Evolutionary conservation across 2,329 filamentous ascomycete genomes (phyloP), one percentile per base, ranked within the genome.

Genomic region (Cryphonectria nitschkei): DNA sequence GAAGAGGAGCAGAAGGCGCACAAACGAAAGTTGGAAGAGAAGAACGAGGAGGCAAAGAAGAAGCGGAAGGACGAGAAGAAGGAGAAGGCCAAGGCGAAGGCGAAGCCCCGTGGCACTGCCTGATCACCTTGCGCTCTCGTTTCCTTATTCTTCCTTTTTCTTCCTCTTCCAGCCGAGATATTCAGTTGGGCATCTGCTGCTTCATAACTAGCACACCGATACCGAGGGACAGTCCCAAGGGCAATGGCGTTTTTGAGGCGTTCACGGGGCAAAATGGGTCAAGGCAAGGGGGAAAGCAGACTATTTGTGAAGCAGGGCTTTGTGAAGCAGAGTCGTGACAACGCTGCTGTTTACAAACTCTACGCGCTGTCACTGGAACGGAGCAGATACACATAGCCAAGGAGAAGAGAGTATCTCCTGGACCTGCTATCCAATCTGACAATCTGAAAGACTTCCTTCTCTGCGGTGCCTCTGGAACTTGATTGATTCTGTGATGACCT

Each of bases 1-100:
- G 93, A 95, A 0, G 92, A 91, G 74, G 91, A 99, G 83, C 93
- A 95, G 82, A 91, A 92, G 68, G 90, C 82, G 58, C 84, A 97
- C 78, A 99, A 99, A 88, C 89, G 96, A 75, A 99, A 98, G 85
- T 87, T 96, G 52, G 95, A 98, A 67, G 93, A 95, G 83, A 97
- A 97, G 84, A 86, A 93, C 43, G 94, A 95, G 76, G 92, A 94
- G 76, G 94, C 94, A 82, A 98, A 95, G 85, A 98, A 98, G 88
- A 97, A 95, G 84, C 87, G 92, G 75, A 99, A 98, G 87, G 90
- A 93, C 74, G 94, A 97, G 70, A 95, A 95, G 78, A 98, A 98
- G 85, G 93, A 95, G 75, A 99, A 98, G 88, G 95, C 95, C 75
- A 93, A 93, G 74, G 88, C 90, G 32, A 99, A 98, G 84, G 87